These are phyloP conservation scores for Emericellopsis terricola DNA, from an alignment of 495 filamentous ascomycete species.

Conservation along the genomic window DNA sequence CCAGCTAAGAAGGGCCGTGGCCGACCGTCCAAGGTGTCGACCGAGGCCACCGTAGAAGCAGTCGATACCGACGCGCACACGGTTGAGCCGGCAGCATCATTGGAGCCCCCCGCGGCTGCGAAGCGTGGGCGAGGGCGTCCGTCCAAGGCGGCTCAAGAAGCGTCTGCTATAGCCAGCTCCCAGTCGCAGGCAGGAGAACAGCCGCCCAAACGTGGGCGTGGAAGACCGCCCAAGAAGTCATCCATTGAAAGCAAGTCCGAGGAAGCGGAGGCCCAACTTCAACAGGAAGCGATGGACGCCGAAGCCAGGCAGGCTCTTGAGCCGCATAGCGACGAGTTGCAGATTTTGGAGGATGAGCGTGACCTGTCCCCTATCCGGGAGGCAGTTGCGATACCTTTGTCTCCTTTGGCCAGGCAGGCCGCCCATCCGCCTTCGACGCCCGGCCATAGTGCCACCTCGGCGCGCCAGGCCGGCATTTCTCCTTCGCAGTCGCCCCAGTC, in stretches of 20 bases:
- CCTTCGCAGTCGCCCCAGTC: conserved; percentile 53
- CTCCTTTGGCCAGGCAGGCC: conserved; percentile 7
- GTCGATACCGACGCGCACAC: neutral
- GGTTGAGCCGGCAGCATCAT: neutral
- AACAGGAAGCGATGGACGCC: conserved; percentile 1
- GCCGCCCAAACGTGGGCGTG: neutral
- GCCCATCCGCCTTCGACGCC: conserved; percentile 18
- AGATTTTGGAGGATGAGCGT: conserved; percentile 2
- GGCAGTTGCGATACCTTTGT: conserved; percentile 10
- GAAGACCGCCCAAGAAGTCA: conserved; percentile 4
- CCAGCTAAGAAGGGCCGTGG: conserved; percentile 8
- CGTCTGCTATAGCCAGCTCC: too few relatives aligned
- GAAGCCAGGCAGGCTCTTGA: conserved; percentile 5
- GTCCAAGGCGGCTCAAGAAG: too few relatives aligned
- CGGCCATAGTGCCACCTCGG: conserved; percentile 8
- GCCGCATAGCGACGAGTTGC: conserved; percentile 5
- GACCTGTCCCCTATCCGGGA: conserved; percentile 2
- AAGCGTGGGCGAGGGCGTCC: neutral
- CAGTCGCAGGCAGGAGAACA: too few relatives aligned
- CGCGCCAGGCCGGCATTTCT: conserved; percentile 20
- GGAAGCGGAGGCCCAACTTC: neutral
- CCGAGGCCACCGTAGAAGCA: conserved; percentile 3
- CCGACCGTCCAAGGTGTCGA: conserved; percentile 13
- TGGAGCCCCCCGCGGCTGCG: neutral
- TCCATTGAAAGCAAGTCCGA: neutral